Conservation (phyloP, 305 asterid genomes). For the Fraxinus nigra region DNA sequence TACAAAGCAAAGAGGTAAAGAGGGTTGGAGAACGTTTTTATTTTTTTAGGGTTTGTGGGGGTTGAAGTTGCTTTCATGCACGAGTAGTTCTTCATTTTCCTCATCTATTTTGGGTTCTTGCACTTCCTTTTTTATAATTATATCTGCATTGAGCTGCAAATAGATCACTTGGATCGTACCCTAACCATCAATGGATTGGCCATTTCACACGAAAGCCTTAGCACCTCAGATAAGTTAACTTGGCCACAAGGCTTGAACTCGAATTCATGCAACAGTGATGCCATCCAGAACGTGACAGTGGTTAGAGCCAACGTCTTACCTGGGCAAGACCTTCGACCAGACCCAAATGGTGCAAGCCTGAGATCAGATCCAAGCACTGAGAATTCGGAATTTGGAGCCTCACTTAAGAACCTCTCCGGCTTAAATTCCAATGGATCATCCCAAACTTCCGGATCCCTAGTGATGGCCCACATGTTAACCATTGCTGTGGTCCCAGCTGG, state of each 20-base stretch:
- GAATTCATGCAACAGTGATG: constrained; percentile 53
- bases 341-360: constrained; percentile 77
- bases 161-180: constrained; percentile 35
- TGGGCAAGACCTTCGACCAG: constrained; percentile 80
- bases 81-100: neutral
- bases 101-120: neutral
- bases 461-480: constrained; percentile 94
- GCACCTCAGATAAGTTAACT: constrained; percentile 54
- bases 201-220: constrained; percentile 73
- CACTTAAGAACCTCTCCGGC: constrained; percentile 55
- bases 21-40: neutral
- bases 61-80: neutral
- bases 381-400: constrained; percentile 16
- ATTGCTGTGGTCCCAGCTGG: constrained; percentile 74
- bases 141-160: neutral
- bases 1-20: neutral
- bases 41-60: neutral
- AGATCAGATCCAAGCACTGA: constrained; percentile 61
- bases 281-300: constrained; percentile 71
- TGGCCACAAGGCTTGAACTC: constrained; percentile 18
- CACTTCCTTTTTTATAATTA: neutral
- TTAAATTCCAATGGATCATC: constrained; percentile 48
- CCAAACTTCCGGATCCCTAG: constrained; percentile 66
- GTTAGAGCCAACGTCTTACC: constrained; percentile 63
- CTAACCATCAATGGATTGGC: constrained; percentile 54